Evolutionary conservation across 148 eudicot species (phyloP).

Genomic region (Selenicereus undatus): DNA sequence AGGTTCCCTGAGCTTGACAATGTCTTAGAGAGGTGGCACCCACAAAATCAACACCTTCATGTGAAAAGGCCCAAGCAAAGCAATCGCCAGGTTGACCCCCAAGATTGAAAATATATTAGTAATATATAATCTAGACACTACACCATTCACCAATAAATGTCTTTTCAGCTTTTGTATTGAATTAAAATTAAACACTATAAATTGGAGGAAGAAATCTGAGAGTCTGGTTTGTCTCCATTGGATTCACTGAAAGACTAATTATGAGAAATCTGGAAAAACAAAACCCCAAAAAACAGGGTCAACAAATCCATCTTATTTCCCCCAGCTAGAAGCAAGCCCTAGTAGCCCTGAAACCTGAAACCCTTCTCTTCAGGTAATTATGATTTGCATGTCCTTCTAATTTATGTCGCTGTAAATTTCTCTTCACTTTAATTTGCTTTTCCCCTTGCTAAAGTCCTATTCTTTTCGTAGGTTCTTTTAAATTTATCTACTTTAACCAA

Average conservation of each 20-base stretch:
- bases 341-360: too few relatives aligned
- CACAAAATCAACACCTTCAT: constrained; percentile 27
- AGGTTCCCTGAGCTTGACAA: constrained; percentile 18
- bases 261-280: constrained; percentile 21
- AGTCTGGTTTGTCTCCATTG: constrained; percentile 15
- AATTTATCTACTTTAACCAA: too few relatives aligned
- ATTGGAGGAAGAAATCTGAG: constrained; percentile 16
- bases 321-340: constrained; percentile 12
- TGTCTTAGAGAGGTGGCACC: neutral
- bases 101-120: neutral
- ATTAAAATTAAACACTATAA: neutral
- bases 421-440: too few relatives aligned
- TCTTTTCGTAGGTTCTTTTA: too few relatives aligned
- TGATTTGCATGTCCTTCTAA: too few relatives aligned
- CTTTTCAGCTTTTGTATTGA: constrained; percentile 9
- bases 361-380: too few relatives aligned
- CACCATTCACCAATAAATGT: constrained; percentile 1
- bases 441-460: too few relatives aligned
- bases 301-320: constrained; percentile 27
- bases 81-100: constrained; percentile 20
- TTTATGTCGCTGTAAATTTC: too few relatives aligned
- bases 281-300: neutral
- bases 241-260: constrained; percentile 20
- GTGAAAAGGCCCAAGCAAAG: too few relatives aligned
- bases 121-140: too few relatives aligned